phyloP scores from a whole-genome alignment of 108 stramenopile genomes.

The Thalassiosira profunda region DNA sequence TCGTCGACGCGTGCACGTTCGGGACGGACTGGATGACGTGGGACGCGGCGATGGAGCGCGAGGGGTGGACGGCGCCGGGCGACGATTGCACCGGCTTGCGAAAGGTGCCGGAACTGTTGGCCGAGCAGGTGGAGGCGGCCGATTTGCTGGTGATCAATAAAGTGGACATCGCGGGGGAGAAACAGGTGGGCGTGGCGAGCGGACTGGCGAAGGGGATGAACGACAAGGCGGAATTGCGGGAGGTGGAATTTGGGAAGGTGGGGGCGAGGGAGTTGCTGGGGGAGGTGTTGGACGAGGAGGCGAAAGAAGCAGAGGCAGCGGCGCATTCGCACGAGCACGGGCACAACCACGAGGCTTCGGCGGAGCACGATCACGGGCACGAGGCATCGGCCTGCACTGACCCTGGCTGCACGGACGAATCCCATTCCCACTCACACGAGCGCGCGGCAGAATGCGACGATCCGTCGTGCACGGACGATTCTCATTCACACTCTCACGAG shows the following conservation, averaged over 20 bases:
- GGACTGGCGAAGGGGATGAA: slow-evolving; percentile 74
- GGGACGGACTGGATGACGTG: slow-evolving; percentile 87
- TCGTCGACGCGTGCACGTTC: slow-evolving; percentile 89
- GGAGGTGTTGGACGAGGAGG: not conserved
- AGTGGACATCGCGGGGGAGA: slow-evolving; percentile 71
- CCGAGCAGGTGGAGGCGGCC: slow-evolving; percentile 93
- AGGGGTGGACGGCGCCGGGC: slow-evolving; percentile 57
- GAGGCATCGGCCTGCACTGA: slow-evolving; percentile 12
- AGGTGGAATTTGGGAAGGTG: slow-evolving; percentile 65
- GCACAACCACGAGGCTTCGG: slow-evolving; percentile 7
- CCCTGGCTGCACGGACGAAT: slow-evolving; percentile 18
- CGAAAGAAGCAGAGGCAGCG: not conserved
- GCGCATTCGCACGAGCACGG: slow-evolving; percentile 31
- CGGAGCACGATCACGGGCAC: slow-evolving; percentile 26
- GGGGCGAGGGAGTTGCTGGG: slow-evolving; percentile 53
- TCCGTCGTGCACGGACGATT: slow-evolving; percentile 33
- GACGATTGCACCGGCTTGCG: slow-evolving; percentile 62
- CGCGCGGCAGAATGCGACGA: slow-evolving; percentile 28
- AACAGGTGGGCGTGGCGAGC: slow-evolving; percentile 52
- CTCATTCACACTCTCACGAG: slow-evolving; percentile 20
- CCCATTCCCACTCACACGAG: slow-evolving; percentile 37
- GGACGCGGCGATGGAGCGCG: slow-evolving; percentile 49
- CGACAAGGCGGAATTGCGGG: slow-evolving; percentile 63
- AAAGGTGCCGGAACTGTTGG: slow-evolving; percentile 82
- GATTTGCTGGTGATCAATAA: slow-evolving; percentile 94